Conservation (phyloP, 495 filamentous ascomycete genomes). For the Lineolata rhizophorae region DNA sequence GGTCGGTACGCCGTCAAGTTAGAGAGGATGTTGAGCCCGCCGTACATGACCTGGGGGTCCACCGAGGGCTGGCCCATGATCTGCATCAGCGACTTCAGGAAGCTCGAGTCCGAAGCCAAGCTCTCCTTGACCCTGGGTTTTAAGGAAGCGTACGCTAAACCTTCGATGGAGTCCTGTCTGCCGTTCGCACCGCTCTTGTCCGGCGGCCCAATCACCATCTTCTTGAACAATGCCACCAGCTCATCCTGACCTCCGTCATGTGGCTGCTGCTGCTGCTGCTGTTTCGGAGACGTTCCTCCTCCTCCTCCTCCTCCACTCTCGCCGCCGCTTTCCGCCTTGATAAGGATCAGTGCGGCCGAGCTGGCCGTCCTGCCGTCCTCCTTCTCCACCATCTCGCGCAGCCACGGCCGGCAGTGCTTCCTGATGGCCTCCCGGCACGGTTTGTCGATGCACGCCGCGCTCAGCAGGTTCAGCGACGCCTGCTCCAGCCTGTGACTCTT, state of each 20-base stretch:
- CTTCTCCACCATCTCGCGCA: slow-evolving; percentile 54
- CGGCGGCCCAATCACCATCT: slow-evolving; percentile 42
- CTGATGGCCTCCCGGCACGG: slow-evolving; percentile 57
- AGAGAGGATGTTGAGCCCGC: slow-evolving; percentile 56
- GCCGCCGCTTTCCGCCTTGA: slow-evolving; percentile 14
- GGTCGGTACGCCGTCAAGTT: slow-evolving; percentile 73
- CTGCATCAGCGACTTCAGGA: slow-evolving; percentile 44
- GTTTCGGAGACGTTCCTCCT: too few species aligned
- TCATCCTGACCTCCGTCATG: slow-evolving; percentile 27
- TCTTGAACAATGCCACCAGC: slow-evolving; percentile 56
- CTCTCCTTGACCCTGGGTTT: slow-evolving; percentile 65
- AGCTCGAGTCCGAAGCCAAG: slow-evolving; percentile 38
- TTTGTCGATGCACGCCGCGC: slow-evolving; percentile 67
- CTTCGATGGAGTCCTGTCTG: slow-evolving; percentile 59
- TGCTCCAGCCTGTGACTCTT: slow-evolving; percentile 36
- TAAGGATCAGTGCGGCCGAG: slow-evolving; percentile 64
- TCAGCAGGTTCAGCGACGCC: slow-evolving; percentile 67
- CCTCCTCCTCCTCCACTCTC: slow-evolving; percentile 21
- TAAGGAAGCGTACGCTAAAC: slow-evolving; percentile 76
- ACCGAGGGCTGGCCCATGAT: slow-evolving; percentile 32
- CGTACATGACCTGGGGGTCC: slow-evolving; percentile 37
- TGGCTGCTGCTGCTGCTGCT: too few species aligned
- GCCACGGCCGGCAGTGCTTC: slow-evolving; percentile 62
- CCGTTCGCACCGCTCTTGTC: slow-evolving; percentile 20
- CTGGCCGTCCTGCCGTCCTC: slow-evolving; percentile 34